Percentiles rank a stretch among this genome's conserved stretches.
phyloP scores from a whole-genome alignment of 176 grass and related monocot genomes.

The Typha latifolia region DNA sequence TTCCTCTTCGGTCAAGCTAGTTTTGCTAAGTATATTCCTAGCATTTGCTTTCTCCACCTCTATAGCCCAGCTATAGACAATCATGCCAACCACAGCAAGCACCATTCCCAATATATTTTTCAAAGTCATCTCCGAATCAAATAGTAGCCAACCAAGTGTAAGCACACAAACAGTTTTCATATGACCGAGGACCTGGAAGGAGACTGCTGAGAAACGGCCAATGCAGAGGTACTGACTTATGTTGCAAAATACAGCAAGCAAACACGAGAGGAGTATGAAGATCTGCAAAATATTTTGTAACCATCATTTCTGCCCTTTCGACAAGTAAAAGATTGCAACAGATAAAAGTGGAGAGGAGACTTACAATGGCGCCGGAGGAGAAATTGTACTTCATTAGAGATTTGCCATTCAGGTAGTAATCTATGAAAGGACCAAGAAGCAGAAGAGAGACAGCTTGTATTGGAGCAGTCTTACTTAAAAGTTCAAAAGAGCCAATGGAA shows the following conservation, averaged over 20 bases:
- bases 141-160: slow-evolving; percentile 32
- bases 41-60: slow-evolving; percentile 25
- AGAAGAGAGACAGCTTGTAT: slow-evolving; percentile 40
- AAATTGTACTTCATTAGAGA: slow-evolving; percentile 28
- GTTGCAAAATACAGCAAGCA: slow-evolving; percentile 39
- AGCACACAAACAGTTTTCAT: slow-evolving; percentile 38
- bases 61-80: slow-evolving; percentile 38
- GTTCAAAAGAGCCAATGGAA: slow-evolving; percentile 43
- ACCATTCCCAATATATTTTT: slow-evolving; percentile 37
- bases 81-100: slow-evolving; percentile 32
- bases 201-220: slow-evolving; percentile 31
- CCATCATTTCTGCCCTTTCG: neutral
- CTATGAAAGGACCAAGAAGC: slow-evolving; percentile 26
- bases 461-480: slow-evolving; percentile 43
- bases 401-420: slow-evolving; percentile 38
- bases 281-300: slow-evolving; percentile 9
- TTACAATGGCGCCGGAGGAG: slow-evolving; percentile 35
- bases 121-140: slow-evolving; percentile 24
- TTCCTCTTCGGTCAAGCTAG: slow-evolving; percentile 37
- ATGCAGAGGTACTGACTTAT: slow-evolving; percentile 36
- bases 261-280: slow-evolving; percentile 37
- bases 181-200: slow-evolving; percentile 40
- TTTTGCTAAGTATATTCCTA: slow-evolving; percentile 22
- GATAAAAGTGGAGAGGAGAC: neutral
- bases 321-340: neutral